Base-by-base conservation (phyloP, 116 monocot genomes). In the Papilionanthe hybrid region DNA sequence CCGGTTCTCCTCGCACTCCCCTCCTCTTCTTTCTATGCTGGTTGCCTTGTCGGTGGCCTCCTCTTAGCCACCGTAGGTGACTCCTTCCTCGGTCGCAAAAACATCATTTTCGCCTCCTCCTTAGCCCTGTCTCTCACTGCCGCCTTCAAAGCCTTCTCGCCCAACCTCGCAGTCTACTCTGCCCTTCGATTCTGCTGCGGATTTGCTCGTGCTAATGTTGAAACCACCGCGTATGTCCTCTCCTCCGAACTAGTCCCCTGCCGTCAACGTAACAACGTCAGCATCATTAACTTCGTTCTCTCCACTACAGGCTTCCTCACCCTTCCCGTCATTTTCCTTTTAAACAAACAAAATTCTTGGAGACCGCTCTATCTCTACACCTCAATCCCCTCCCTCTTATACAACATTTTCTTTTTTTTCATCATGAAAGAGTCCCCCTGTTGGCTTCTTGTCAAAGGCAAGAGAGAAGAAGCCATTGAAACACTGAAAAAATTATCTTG, bases 251-350 rank as follows among this genome's bases (percentile, higher is more conserved):
- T 49, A 71, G 92, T 96, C 18, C 90, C 91, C 23, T 76, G 89
- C 4, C 86, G 83, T 22, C 93, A 91, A 89, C 88, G 96, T 2
- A 90, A 90, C 60, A 85, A 83, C 11, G 90, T 91, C 32, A 92
- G 92, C 30, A 86, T 92, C 55, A 87, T 86, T 60, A 91, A 88
- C 69, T 92, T 96, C 92, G 87, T 96, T 86, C 91, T 92, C 87
- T 96, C 92, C 90, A 89, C 88, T 68, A 8, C 87, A 9, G 96
- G 96, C 8, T 96, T 89, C 84, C 85, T 92, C 29, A 89, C 89
- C 41, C 84, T 92, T 17, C 92, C 89, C 2, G 30, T 80, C 7
- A 80, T 92, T 13, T 87, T 89, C 10, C 41, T n/a, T n/a, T n/a
- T n/a, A n/a, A n/a, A n/a, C n/a, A n/a, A n/a, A n/a, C n/a, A n/a